Evolutionary conservation across 202 grass and related monocot species (phyloP), one percentile per base, ranked within the genome.

Genomic region (Carex sylvatica): DNA sequence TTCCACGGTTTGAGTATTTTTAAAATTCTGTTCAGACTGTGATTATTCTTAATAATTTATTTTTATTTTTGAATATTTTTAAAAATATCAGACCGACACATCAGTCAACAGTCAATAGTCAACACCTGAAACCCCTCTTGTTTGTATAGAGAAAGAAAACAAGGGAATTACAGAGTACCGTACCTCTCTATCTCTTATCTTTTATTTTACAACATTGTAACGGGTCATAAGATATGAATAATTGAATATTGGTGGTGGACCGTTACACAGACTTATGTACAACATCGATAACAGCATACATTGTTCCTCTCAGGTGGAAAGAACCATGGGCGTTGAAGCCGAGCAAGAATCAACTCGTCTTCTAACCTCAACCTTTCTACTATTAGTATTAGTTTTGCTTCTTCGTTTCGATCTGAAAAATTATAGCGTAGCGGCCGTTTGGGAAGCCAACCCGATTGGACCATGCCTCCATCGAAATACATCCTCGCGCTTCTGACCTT

Each of bases 401-500:
- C 52, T 31, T 33, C 73, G 26, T 59, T 53, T 6, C 55, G 23
- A 75, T 53, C 12, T 75, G 23, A 75, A 53, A 16, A 33, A 26
- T 11, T 47, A 19, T 49, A 24, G 8, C 8, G n/a, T 49, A 23
- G 68, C 40, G 9, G 8, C 14, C 13, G 20, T 73, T 73, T 73
- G 11, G 40, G 70, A 73, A 79, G 9, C 5, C 52, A 15, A 79
- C 28, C 26, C 28, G 56, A 79, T 79, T 61, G 30, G 15, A 80
- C 46, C 78, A 80, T 80, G 87, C 81, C 84, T 75, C 86, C 84
- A 44, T 80, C 84, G 52, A 87, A 85, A 61, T 83, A 87, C 19
- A 35, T 88, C 55, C 81, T 94, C 65, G 85, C 88, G 84, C 79
- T 95, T 49, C 86, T 91, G 58, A 95, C 93, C 88, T 87, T 92